phyloP scores from a whole-genome alignment of 129 eudicot genomes.

The Arctium lappa region DNA sequence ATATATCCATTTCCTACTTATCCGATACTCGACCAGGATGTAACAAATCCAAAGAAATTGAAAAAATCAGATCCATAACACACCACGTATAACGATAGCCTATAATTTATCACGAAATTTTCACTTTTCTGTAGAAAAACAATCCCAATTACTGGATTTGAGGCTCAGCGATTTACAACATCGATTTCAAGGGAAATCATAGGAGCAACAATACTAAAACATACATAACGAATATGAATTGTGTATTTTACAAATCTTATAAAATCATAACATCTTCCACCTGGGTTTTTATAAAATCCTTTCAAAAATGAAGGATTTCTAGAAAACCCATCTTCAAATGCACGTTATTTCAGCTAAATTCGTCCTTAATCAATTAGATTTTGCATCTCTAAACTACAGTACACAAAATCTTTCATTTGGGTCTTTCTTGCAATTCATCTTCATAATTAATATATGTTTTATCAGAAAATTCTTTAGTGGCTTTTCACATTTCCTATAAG shows the following conservation, averaged over 20 bases:
- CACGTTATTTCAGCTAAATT: too few relatives aligned
- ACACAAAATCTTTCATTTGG: background rate
- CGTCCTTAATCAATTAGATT: too few relatives aligned
- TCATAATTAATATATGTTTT: background rate
- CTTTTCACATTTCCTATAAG: background rate
- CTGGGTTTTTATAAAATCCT: too few relatives aligned
- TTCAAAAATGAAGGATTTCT: too few relatives aligned
- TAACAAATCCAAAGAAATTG: background rate
- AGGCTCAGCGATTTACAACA: background rate
- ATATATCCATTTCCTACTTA: too few relatives aligned
- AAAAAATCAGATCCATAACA: conserved; percentile 1
- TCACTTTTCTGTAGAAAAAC: background rate
- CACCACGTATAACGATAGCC: background rate
- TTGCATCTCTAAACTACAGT: too few relatives aligned
- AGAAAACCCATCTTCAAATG: too few relatives aligned
- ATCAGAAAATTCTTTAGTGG: background rate
- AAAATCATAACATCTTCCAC: too few relatives aligned
- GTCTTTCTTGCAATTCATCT: background rate
- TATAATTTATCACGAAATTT: conserved; percentile 1
- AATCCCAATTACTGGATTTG: background rate
- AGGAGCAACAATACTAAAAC: background rate
- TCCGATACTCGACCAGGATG: too few relatives aligned
- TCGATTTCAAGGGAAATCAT: background rate
- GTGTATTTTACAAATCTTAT: background rate
- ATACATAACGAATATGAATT: background rate